Base-by-base conservation (phyloP, 805 yeast species). In the Diddensiella transvaalensis region DNA sequence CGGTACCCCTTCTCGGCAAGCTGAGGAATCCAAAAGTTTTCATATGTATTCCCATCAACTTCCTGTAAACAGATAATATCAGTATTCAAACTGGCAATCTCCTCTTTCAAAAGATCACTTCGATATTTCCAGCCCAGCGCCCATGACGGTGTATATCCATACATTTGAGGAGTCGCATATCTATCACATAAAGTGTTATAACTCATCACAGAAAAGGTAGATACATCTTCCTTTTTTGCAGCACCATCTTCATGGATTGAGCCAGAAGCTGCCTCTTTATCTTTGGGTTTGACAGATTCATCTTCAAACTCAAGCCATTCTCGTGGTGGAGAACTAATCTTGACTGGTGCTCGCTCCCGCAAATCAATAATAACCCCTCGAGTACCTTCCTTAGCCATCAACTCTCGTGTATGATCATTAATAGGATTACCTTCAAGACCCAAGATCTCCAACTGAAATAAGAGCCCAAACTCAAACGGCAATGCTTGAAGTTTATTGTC, bases 91-190 rank as follows among this genome's bases (percentile, higher is more conserved):
- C 74, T 72, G 39, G 82, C 60, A 13, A 93, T 75, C 65, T 93
- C 96, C 53, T 84, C 80, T 48, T 82, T 80, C 54, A 93, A 74
- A 36, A 79, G 72, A 52, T 85, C 83, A 61, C 85, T 79, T 67
- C 99, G 84, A 68, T 83, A 89, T 10, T 85, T 85, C 98, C 98
- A 91, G 46, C 82, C 80, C 53, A 93, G 76, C 2, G 98, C 99
- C 98, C 99, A 93, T 1, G 95, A 80, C 19, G 98, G 98, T 1
- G 98, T 89, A 64, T 87, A 91, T 60, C 86, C 91, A 67, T 87
- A 93, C 84, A 91, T 76, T 64, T 82, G 85, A 18, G 93, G 78
- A 2, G 96, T 88, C 2, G 98, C 97, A 70, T 91, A 91, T 65
- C 86, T 93, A 64, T 91, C 98, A 67, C 99, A 93, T 64, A 93